A percentile compares a stretch with the other conserved stretches of the same genome.
These are phyloP conservation scores for Diversispora eburnea DNA, from an alignment of 192 early-diverging fungal species.

Conservation along the genomic window DNA sequence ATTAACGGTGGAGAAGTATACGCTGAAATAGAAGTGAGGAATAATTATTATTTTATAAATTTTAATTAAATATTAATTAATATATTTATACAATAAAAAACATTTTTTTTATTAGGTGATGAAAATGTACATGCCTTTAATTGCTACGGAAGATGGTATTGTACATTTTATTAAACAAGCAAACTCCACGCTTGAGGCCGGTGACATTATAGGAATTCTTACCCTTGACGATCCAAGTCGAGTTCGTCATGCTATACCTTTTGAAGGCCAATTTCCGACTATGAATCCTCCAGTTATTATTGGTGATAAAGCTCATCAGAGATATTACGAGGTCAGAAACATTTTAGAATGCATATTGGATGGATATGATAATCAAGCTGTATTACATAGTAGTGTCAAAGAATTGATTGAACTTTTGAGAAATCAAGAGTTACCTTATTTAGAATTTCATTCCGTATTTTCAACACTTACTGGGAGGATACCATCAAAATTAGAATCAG, in stretches of 20 bases:
- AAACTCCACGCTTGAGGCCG: constrained; percentile 76
- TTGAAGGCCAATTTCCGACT: constrained; percentile 65
- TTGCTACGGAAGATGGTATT: constrained; percentile 85
- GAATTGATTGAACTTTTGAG: constrained; percentile 71
- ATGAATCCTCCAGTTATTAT: constrained; percentile 76
- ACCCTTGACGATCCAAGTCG: constrained; percentile 90
- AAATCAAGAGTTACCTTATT: constrained; percentile 79
- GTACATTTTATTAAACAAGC: constrained; percentile 87
- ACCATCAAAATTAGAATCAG: constrained; percentile 60
- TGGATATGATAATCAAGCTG: constrained; percentile 82
- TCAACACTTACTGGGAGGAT: constrained; percentile 84
- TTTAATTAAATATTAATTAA: background rate
- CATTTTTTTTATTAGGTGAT: constrained; percentile 59
- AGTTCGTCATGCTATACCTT: constrained; percentile 86
- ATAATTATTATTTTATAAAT: background rate
- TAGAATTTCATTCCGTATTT: constrained; percentile 75
- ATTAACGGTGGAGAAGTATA: constrained; percentile 85
- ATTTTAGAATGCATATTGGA: constrained; percentile 73
- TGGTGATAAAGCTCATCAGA: constrained; percentile 89
- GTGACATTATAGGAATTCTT: constrained; percentile 91
- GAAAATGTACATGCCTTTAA: constrained; percentile 99
- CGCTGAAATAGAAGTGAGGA: constrained; percentile 90
- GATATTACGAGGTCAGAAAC: constrained; percentile 58
- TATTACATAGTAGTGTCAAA: constrained; percentile 66
- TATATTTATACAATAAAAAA: background rate